Conservation (phyloP, 2,329 filamentous ascomycete genomes). For the Verticillium zaregamsianum region DNA sequence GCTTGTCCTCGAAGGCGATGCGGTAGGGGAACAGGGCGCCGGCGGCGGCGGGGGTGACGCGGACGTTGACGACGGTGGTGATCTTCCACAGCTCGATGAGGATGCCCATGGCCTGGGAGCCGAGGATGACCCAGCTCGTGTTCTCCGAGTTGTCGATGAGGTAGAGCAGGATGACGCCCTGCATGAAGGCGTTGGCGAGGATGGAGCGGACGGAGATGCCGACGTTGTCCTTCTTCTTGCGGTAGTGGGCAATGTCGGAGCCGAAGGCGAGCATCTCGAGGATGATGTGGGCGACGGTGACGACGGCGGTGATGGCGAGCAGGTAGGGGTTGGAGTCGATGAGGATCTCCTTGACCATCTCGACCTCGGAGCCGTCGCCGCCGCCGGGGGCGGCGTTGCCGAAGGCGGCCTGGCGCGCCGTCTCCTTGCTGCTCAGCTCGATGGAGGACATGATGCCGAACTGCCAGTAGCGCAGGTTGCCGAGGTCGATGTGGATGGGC, state of each 20-base stretch:
- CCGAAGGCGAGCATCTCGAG: constrained; percentile 97
- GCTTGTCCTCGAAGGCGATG: constrained; percentile 90
- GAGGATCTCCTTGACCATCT: constrained; percentile 94
- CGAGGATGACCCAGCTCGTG: constrained; percentile 98
- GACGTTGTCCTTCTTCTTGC: constrained; percentile 99
- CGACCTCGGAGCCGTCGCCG: constrained; percentile 88
- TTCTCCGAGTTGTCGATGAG: constrained; percentile 96
- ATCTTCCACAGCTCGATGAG: constrained; percentile 81
- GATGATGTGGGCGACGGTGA: constrained; percentile 86
- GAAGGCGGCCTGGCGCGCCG: constrained; percentile 70
- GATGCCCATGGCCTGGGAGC: constrained; percentile 81
- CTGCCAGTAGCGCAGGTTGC: constrained; percentile 83
- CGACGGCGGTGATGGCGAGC: constrained; percentile 76
- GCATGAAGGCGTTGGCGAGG: constrained; percentile 97
- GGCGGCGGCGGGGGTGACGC: constrained; percentile 64
- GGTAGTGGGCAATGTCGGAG: constrained; percentile 95
- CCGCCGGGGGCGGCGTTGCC: constrained; percentile 69
- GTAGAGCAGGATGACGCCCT: constrained; percentile 91
- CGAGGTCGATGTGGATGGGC: constrained; percentile 78
- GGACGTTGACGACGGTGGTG: constrained; percentile 89
- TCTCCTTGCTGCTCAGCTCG: constrained; percentile 83
- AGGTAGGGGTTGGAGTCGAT: constrained; percentile 93
- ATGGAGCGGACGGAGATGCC: constrained; percentile 96
- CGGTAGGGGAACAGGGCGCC: constrained; percentile 74
- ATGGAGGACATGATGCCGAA: constrained; percentile 81